Evolutionary conservation across 306 rosid genomes (phyloP).

Genomic region (Elaeagnus macrophylla): DNA sequence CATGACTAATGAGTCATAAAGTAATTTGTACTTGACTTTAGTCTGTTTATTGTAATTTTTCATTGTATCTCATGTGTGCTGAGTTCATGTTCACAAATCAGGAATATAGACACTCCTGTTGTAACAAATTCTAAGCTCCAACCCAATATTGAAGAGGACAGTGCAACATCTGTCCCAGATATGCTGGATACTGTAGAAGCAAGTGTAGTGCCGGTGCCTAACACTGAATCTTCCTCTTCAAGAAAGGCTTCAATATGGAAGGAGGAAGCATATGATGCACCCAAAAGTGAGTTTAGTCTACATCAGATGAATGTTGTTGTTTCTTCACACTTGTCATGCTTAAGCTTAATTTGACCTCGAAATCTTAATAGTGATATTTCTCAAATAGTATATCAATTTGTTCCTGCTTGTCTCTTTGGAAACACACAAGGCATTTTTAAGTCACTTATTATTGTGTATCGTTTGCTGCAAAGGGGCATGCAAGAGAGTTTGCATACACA

Average conservation of each 20-base stretch:
- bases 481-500: background rate
- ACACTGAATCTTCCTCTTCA: slow-evolving; percentile 31
- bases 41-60: slow-evolving; percentile 9
- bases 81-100: slow-evolving; percentile 25
- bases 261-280: slow-evolving; percentile 64
- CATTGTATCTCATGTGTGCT: slow-evolving; percentile 7
- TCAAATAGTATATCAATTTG: background rate
- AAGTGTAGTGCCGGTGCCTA: slow-evolving; percentile 31
- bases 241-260: slow-evolving; percentile 42
- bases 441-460: background rate
- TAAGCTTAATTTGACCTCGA: slow-evolving; percentile 1
- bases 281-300: slow-evolving; percentile 55
- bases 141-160: slow-evolving; percentile 29
- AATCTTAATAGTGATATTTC: background rate
- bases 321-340: slow-evolving; percentile 6
- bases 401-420: background rate
- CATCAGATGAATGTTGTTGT: slow-evolving; percentile 9
- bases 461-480: background rate
- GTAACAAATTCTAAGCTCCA: slow-evolving; percentile 28
- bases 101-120: slow-evolving; percentile 32
- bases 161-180: slow-evolving; percentile 24
- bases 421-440: background rate
- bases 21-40: slow-evolving; percentile 4
- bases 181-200: slow-evolving; percentile 15
- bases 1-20: slow-evolving; percentile 3